Percentiles rank a stretch among this genome's conserved stretches.
These are phyloP conservation scores for Austroboletus festivus DNA, from an alignment of 768 basidiomycete genomes.

Conservation along the genomic window DNA sequence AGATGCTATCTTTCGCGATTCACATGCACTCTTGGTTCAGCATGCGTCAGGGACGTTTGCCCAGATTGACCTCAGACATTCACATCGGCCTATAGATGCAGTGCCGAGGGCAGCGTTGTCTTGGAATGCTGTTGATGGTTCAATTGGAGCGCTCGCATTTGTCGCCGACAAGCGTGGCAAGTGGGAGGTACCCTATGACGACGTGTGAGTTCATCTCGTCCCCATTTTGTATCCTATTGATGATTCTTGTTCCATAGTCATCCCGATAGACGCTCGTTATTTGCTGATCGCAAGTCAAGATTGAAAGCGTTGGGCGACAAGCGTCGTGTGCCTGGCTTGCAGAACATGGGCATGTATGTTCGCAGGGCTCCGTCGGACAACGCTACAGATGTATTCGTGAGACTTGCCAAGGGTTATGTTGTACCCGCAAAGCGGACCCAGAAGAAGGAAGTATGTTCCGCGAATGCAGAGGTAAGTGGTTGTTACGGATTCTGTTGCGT, in stretches of 20 bases:
- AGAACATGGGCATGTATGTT: conserved; percentile 55
- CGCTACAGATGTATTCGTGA: conserved; percentile 44
- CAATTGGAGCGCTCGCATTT: conserved; percentile 60
- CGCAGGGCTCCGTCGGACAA: conserved; percentile 5
- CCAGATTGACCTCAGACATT: conserved; percentile 70
- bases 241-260: conserved; percentile 28
- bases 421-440: conserved; percentile 40
- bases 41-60: conserved; percentile 76
- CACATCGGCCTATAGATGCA: conserved; percentile 61
- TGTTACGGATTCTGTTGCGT: no score
- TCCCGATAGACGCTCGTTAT: conserved; percentile 29
- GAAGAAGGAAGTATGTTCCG: conserved; percentile 44
- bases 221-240: background rate
- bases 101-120: conserved; percentile 60
- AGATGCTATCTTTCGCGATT: conserved; percentile 71
- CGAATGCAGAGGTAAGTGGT: conserved; percentile 62
- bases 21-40: conserved; percentile 70
- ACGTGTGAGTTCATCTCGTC: conserved; percentile 48
- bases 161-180: conserved; percentile 49
- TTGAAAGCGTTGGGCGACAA: conserved; percentile 62
- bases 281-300: conserved; percentile 32
- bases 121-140: conserved; percentile 49
- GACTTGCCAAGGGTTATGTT: conserved; percentile 62
- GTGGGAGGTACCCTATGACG: conserved; percentile 79
- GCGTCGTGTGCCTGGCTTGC: conserved; percentile 46